Evolutionary conservation across 352 stramenopile species (phyloP), one percentile per base, ranked within the genome.

Genomic region (Plasmopara viticola): DNA sequence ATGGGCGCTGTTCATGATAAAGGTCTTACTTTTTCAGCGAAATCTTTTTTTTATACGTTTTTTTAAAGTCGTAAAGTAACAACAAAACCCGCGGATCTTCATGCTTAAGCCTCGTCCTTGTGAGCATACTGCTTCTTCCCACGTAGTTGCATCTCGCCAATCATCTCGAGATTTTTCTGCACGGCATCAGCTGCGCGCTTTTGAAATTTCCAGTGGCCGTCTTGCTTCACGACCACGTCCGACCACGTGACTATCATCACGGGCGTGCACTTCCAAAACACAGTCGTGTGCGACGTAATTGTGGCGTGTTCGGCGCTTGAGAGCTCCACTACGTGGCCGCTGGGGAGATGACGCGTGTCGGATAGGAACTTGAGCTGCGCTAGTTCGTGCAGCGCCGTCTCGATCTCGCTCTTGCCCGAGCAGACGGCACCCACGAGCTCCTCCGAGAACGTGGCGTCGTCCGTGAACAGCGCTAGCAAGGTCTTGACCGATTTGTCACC

Each of bases 151-250:
- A 93, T 93, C 64, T 93, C 82, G 25, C 75, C 82, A 53, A 93
- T 88, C 73, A 90, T 88, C 64, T 93, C 82, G 58, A 93, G 69
- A 65, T 93, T 90, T 68, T 93, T 93, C 66, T 93, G 82, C 64
- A 93, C 76, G 38, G 79, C 69, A 34, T 93, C 74, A 47, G 78
- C 81, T 60, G 63, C 58, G 39, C 82, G 75, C 48, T 73, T 68
- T 63, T 86, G 68, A 64, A 93, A 93, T 45, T 82, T 55, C 82
- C 82, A 93, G 56, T 72, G 64, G 38, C 78, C 78, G 57, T 86
- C 79, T 42, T 61, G 57, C 67, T 90, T 90, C 51, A 87, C 72
- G 31, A 93, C 74, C 10, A 68, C 65, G 52, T 93, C 82, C 49
- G 69, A 75, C 82, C 82, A 93, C 51, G 84, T 78, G 59, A 93